A percentile compares a stretch with the other conserved stretches of the same genome.
Conservation (phyloP, 805 yeast genomes). For the Yarrowia keelungensis region DNA sequence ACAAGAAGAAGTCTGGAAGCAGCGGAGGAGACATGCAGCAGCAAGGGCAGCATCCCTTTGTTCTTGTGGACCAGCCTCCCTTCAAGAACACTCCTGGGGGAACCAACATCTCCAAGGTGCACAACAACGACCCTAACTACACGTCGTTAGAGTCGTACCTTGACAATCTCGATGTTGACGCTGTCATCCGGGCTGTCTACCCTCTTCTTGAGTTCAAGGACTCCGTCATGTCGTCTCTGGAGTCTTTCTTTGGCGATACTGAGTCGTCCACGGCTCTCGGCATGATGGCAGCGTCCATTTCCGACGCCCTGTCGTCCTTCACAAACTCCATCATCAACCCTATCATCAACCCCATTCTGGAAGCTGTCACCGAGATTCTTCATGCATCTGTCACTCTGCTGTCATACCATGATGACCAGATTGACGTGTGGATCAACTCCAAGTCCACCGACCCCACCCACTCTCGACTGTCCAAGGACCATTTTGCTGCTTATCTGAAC, state of each 20-base stretch:
- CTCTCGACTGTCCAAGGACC: constrained; percentile 44
- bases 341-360: constrained; percentile 42
- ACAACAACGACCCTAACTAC: constrained; percentile 37
- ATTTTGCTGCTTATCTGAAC: constrained; percentile 43
- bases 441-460: constrained; percentile 43
- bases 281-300: constrained; percentile 41
- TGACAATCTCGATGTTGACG: constrained; percentile 23
- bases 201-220: constrained; percentile 40
- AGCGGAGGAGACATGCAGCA: background rate
- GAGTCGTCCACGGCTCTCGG: constrained; percentile 42
- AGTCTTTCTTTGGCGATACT: constrained; percentile 39
- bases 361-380: constrained; percentile 40
- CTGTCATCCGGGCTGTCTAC: constrained; percentile 28
- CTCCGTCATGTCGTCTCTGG: constrained; percentile 38
- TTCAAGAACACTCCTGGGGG: constrained; percentile 34
- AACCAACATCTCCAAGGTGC: constrained; percentile 32
- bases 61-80: constrained; percentile 26
- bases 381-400: constrained; percentile 42
- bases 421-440: constrained; percentile 44
- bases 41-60: constrained; percentile 11
- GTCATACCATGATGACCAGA: constrained; percentile 44
- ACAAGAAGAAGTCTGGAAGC: constrained; percentile 10
- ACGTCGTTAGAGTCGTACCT: constrained; percentile 25
- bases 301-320: constrained; percentile 43
- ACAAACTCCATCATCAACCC: constrained; percentile 44